A percentile compares a stretch with the other conserved stretches of the same genome.
Conservation (phyloP, 495 filamentous ascomycete species). For the Bacidia gigantensis region DNA sequence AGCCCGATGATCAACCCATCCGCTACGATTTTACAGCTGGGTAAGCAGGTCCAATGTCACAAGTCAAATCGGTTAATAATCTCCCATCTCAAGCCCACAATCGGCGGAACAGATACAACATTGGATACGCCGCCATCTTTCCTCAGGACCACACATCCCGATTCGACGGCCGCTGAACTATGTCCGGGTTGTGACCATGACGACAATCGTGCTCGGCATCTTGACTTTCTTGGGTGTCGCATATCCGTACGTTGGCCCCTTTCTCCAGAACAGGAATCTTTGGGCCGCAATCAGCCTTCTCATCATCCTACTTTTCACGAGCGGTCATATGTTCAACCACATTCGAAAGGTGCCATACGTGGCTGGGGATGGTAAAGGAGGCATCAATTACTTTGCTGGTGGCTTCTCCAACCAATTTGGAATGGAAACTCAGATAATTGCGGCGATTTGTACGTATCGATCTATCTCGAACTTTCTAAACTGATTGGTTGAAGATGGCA, state of each 20-base stretch:
- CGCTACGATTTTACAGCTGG: constrained; percentile 76
- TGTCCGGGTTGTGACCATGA: constrained; percentile 51
- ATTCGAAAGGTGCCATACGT: constrained; percentile 97
- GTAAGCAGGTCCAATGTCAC: constrained; percentile 33
- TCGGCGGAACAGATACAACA: constrained; percentile 62
- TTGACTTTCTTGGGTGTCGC: constrained; percentile 56
- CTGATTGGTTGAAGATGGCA: constrained; percentile 48
- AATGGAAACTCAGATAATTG: constrained; percentile 90
- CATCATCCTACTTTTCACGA: constrained; percentile 83
- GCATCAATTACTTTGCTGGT: constrained; percentile 79
- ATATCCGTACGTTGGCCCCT: constrained; percentile 72
- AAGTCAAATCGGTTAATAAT: background rate
- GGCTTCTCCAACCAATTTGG: constrained; percentile 95
- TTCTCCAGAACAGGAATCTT: constrained; percentile 78
- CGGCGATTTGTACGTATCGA: constrained; percentile 72
- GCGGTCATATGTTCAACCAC: constrained; percentile 98
- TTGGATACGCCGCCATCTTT: constrained; percentile 69
- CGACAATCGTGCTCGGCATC: constrained; percentile 51
- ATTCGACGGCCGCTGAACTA: constrained; percentile 83
- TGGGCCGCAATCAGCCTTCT: constrained; percentile 90
- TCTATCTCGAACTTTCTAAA: background rate
- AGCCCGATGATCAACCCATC: constrained; percentile 49
- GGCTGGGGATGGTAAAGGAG: constrained; percentile 68
- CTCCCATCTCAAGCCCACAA: constrained; percentile 38
- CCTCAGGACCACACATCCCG: constrained; percentile 55